Conservation (phyloP, 1,284 basidiomycete genomes). For the Ganoderma sinense region DNA sequence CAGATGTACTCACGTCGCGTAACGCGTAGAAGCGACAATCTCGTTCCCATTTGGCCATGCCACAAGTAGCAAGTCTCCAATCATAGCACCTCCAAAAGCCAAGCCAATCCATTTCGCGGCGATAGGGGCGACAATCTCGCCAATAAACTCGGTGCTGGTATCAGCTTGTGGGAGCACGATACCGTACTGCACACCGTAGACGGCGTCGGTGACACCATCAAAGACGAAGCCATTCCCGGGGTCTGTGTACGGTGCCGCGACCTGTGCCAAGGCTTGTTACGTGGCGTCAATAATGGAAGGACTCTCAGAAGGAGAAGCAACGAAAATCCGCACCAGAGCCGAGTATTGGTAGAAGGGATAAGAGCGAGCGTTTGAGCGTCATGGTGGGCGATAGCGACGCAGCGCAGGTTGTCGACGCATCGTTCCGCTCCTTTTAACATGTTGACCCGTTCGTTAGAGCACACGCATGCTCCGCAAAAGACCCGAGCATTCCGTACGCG, state of each 20-base stretch:
- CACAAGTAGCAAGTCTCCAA: conserved; percentile 59
- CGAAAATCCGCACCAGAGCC: conserved; percentile 36
- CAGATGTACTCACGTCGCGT: conserved; percentile 47
- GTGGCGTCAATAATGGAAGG: conserved; percentile 1
- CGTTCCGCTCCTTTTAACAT: conserved; percentile 21
- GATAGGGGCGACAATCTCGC: conserved; percentile 64
- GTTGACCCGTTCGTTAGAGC: conserved; percentile 5
- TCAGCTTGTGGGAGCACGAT: conserved; percentile 58
- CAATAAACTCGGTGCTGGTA: conserved; percentile 63
- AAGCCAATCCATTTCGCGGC: conserved; percentile 60
- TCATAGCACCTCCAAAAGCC: conserved; percentile 61
- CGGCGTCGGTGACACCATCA: conserved; percentile 57
- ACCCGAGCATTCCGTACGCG: conserved; percentile 24
- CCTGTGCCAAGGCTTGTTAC: conserved; percentile 51
- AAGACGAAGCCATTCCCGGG: conserved; percentile 63
- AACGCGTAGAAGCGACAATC: conserved; percentile 60
- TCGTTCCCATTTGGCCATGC: conserved; percentile 63
- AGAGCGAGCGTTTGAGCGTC: conserved; percentile 33
- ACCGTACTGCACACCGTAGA: conserved; percentile 58
- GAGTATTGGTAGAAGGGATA: conserved; percentile 37
- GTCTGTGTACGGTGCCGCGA: conserved; percentile 50
- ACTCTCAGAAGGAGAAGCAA: neutral
- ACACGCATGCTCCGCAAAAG: conserved; percentile 28
- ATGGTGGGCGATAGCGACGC: conserved; percentile 21
- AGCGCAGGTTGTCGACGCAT: conserved; percentile 8